Evolutionary conservation across 2,329 filamentous ascomycete species (phyloP), one percentile per base, ranked within the genome.

Genomic region (Penicillium sp.): DNA sequence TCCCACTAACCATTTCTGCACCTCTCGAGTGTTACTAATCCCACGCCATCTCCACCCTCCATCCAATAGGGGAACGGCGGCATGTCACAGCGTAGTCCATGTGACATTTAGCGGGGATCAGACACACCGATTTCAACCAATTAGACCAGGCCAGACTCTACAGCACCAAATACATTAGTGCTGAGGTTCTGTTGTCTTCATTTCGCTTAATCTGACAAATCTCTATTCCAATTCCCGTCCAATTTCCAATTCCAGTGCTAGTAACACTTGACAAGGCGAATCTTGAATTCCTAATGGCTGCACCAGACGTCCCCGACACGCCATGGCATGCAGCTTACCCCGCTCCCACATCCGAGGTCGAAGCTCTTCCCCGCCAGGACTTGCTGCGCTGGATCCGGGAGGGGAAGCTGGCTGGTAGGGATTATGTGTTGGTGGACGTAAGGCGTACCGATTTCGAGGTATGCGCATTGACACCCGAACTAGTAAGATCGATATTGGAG

Each of bases 391-490:
- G 73, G 68, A 54, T 77, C 10, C 63, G 60, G 7, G 63, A 65
- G 13, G 61, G 64, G 42, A 65, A 58, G 47, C 53, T 56, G 48
- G 53, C 58, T 1, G 67, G 68, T 6, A 54, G 58, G 28, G 59
- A 71, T 55, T 79, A 71, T 57, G 59, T 79, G 0, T 63, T 79
- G 8, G 68, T 81, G 10, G 78, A 81, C 58, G 59, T 81, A 24
- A 74, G 79, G 36, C 67, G 76, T 15, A 70, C 60, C 3, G 77
- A 81, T 57, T 70, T 72, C 55, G 74, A 77, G 70, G 77, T 79
- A 65, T 33, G 42, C 29, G 10, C 6, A 29, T 12, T 16, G 8
- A 38, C 26, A 7, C 24, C 24, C 7, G 7, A 26, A 26, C 7
- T 6, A 26, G 7, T 26, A 7, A 16, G 23, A 9, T 34, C 21